These are phyloP conservation scores for Achaetomium macrosporum DNA, from an alignment of 2,329 filamentous ascomycete genomes.

Conservation along the genomic window DNA sequence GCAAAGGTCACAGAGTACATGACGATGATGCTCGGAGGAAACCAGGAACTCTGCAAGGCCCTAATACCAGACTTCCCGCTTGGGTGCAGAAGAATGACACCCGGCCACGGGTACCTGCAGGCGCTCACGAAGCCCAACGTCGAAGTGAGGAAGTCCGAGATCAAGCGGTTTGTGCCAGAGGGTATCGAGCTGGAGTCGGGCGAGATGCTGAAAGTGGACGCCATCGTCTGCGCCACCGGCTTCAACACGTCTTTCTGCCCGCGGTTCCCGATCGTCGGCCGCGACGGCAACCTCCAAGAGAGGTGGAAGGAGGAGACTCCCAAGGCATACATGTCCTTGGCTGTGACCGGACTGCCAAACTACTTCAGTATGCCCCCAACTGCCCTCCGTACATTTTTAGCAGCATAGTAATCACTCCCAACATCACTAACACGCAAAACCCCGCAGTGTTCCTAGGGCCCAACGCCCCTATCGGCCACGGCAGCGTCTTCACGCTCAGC, in stretches of 20 bases:
- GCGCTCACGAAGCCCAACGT: conserved; percentile 43
- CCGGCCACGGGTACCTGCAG: conserved; percentile 45
- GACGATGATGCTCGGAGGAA: conserved; percentile 40
- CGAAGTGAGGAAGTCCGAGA: conserved; percentile 40
- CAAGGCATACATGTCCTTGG: conserved; percentile 49
- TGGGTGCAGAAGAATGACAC: conserved; percentile 45
- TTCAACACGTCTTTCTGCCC: conserved; percentile 50
- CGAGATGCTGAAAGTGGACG: conserved; percentile 46
- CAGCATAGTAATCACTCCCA: not conserved
- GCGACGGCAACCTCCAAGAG: conserved; percentile 46
- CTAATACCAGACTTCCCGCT: conserved; percentile 46
- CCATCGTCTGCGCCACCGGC: conserved; percentile 53
- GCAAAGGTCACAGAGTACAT: conserved; percentile 42
- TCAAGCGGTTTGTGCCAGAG: conserved; percentile 41
- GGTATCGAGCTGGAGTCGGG: conserved; percentile 45
- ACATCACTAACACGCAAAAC: conserved; percentile 4
- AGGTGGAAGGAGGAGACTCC: conserved; percentile 39
- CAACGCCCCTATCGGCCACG: conserved; percentile 46
- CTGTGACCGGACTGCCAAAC: conserved; percentile 47
- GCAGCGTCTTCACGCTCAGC: conserved; percentile 45
- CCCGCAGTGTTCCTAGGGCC: conserved; percentile 44
- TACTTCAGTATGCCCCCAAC: conserved; percentile 43
- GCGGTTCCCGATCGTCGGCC: conserved; percentile 45
- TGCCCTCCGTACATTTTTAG: not conserved
- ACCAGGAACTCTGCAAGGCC: conserved; percentile 44